These are phyloP conservation scores for Moricandia moricandioides DNA, from an alignment of 345 rosid genomes.

Conservation along the genomic window DNA sequence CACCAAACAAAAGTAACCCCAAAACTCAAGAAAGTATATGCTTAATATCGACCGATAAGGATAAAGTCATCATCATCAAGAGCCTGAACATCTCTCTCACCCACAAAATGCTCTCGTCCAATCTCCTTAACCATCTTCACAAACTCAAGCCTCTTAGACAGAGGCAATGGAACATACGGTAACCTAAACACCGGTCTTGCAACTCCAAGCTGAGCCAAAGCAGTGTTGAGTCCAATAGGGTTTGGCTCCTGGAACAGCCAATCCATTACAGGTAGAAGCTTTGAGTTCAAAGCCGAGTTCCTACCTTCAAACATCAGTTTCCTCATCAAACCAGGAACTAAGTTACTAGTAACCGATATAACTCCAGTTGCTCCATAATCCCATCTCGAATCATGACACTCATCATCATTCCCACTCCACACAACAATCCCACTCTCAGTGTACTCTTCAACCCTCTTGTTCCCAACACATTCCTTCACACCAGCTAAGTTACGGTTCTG, in stretches of 20 bases:
- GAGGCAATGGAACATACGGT: constrained; percentile 77
- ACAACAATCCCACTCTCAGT: constrained; percentile 70
- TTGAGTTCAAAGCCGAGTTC: constrained; percentile 51
- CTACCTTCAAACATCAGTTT: constrained; percentile 63
- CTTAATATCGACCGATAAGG: constrained; percentile 66
- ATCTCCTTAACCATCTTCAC: constrained; percentile 68
- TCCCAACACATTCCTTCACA: constrained; percentile 77
- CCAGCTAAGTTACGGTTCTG: constrained; percentile 68
- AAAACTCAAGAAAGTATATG: not conserved
- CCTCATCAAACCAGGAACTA: constrained; percentile 74
- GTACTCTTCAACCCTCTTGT: constrained; percentile 62
- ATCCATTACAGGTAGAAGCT: constrained; percentile 66
- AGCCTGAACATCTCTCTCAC: constrained; percentile 68
- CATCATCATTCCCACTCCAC: constrained; percentile 88
- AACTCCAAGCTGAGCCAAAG: constrained; percentile 88
- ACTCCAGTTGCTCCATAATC: constrained; percentile 72
- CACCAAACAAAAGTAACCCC: constrained; percentile 6
- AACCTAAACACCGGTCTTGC: constrained; percentile 81
- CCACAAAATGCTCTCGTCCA: constrained; percentile 80
- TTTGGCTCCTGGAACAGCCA: constrained; percentile 84
- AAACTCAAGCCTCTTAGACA: constrained; percentile 64
- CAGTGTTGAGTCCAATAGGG: constrained; percentile 80
- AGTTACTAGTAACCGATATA: constrained; percentile 76
- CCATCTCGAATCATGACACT: constrained; percentile 93
- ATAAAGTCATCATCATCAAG: constrained; percentile 82